Percentiles rank a stretch among this genome's conserved stretches.
Conservation (phyloP, 2,329 filamentous ascomycete genomes). For the Fonsecaea monophora region DNA sequence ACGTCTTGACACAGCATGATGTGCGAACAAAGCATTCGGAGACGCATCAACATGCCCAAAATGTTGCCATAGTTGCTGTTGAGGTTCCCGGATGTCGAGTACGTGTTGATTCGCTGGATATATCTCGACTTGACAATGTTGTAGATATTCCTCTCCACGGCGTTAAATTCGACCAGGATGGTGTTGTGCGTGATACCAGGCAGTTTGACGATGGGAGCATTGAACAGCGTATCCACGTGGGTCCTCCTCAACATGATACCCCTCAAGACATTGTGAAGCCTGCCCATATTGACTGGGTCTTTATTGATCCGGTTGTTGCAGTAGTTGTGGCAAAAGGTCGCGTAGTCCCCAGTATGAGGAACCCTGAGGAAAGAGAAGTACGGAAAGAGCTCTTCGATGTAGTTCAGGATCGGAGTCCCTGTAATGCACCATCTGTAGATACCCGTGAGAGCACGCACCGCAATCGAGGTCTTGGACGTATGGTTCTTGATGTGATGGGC, state of each 20-base stretch:
- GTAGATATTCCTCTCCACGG: constrained; percentile 61
- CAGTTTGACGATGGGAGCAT: constrained; percentile 61
- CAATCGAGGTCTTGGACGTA: constrained; percentile 45
- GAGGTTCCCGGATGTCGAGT: constrained; percentile 36
- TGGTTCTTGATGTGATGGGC: constrained; percentile 47
- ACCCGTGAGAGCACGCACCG: constrained; percentile 46
- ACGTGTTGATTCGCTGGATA: constrained; percentile 51
- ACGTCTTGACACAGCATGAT: constrained; percentile 56
- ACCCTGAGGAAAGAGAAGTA: constrained; percentile 49
- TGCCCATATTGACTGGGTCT: constrained; percentile 31
- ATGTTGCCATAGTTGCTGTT: constrained; percentile 48
- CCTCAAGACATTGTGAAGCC: constrained; percentile 44
- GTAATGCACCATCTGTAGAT: constrained; percentile 49
- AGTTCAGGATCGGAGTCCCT: constrained; percentile 51
- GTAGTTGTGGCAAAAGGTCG: constrained; percentile 42
- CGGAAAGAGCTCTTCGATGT: constrained; percentile 48
- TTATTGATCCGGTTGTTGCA: constrained; percentile 31
- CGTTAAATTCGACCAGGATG: constrained; percentile 57
- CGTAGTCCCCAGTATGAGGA: constrained; percentile 40
- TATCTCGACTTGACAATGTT: constrained; percentile 57
- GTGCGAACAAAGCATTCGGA: constrained; percentile 61
- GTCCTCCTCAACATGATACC: constrained; percentile 63
- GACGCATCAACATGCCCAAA: constrained; percentile 56
- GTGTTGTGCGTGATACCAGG: constrained; percentile 57
- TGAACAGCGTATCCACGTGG: constrained; percentile 61